phyloP scores from a whole-genome alignment of 306 rosid genomes.

The Corylus heterophylla region DNA sequence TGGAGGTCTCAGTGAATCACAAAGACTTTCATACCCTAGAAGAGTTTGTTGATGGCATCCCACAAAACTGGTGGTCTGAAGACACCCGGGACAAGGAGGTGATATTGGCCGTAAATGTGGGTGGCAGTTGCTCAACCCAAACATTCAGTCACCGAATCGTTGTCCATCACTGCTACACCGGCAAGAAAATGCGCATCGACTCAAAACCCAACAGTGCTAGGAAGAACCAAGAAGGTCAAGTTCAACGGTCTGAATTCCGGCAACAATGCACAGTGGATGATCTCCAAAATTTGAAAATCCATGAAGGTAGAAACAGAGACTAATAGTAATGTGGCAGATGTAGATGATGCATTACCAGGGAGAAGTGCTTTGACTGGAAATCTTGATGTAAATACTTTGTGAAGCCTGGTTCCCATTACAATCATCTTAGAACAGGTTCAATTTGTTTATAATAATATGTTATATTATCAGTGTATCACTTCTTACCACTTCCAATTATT shows the following conservation, averaged over 20 bases:
- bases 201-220: constrained; percentile 54
- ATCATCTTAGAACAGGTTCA: neutral
- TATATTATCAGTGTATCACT: neutral
- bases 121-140: constrained; percentile 65
- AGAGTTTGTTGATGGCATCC: constrained; percentile 73
- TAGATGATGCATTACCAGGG: neutral
- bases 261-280: constrained; percentile 25
- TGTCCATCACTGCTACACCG: constrained; percentile 71
- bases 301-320: neutral
- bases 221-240: constrained; percentile 41
- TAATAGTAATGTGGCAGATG: neutral
- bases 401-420: neutral
- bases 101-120: constrained; percentile 55
- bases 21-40: constrained; percentile 64
- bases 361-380: constrained; percentile 6
- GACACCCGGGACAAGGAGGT: constrained; percentile 84
- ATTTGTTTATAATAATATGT: neutral
- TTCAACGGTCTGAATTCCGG: constrained; percentile 27
- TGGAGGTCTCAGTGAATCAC: constrained; percentile 69
- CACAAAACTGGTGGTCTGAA: constrained; percentile 84
- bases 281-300: constrained; percentile 21
- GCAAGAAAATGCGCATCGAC: constrained; percentile 51
- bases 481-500: neutral
- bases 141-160: constrained; percentile 45
- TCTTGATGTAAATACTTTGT: constrained; percentile 1